Evolutionary conservation across 305 asterid species (phyloP), one percentile per base, ranked within the genome.

Genomic region (Plantago coronopus): DNA sequence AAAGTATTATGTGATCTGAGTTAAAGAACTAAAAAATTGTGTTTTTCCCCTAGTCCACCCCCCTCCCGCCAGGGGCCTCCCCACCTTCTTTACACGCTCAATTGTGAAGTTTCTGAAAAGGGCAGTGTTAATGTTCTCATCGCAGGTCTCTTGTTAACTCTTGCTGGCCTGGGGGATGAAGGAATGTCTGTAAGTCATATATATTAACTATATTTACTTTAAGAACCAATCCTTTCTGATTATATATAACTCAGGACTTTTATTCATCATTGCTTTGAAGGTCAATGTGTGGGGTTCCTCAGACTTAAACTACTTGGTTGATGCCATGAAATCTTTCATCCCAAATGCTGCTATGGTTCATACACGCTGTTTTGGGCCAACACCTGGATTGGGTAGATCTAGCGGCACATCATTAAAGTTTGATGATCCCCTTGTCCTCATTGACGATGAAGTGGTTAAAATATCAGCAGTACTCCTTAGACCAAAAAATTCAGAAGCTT

Each of bases 231-330:
- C 4, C 4, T 34, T 34, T 7, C 2, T 34, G 40, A 34, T 34
- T 57, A 57, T 50, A 21, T 57, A 57, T 50, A 21, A 64, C 51
- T 54, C 57, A 14, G 45, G 40, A 61, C 2, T 42, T 38, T 46
- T 31, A 54, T 62, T 66, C 27, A 18, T 56, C 34, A 17, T 58
- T 61, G n/a, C 69, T 60, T 57, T 74, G 74, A 64, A 91, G 96
- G 96, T 91, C 42, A 91, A 89, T 63, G 67, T 91, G 59, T 84
- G 97, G 95, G 98, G 98, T 40, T 95, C 97, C 23, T 82, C 93
- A 7, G 97, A 89, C 83, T 83, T 91, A 16, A 81, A 80, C 53
- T 84, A 84, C 74, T 71, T 89, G 54, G 86, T 89, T 18, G 85
- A 82, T 76, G 98, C 98, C 34, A 89, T 91, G 94, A 85, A 73